phyloP scores from a whole-genome alignment of 2,329 filamentous ascomycete species.

The Hyphodiscus sp. region DNA sequence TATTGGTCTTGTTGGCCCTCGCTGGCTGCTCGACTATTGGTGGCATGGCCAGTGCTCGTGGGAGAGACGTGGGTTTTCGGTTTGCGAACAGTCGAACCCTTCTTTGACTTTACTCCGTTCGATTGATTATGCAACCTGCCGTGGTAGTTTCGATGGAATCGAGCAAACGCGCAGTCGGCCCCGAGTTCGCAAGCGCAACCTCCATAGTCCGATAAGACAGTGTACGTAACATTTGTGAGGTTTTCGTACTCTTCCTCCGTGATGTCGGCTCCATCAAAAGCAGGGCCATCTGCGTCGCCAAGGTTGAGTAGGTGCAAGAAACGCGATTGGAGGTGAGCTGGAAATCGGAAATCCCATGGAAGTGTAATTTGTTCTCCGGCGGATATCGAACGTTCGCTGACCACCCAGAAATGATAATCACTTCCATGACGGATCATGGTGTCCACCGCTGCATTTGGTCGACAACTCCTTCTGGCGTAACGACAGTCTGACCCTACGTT shows the following conservation, averaged over 20 bases:
- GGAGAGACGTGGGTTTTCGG: slow-evolving; percentile 51
- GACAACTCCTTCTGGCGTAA: slow-evolving; percentile 88
- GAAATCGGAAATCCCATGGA: slow-evolving; percentile 62
- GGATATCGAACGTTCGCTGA: slow-evolving; percentile 71
- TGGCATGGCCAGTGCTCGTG: slow-evolving; percentile 54
- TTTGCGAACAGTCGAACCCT: slow-evolving; percentile 33
- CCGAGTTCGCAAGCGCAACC: slow-evolving; percentile 69
- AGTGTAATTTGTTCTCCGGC: slow-evolving; percentile 57
- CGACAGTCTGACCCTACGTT: slow-evolving; percentile 79
- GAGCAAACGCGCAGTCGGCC: slow-evolving; percentile 55
- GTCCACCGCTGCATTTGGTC: slow-evolving; percentile 81
- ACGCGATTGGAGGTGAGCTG: slow-evolving; percentile 45
- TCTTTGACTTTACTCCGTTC: slow-evolving; percentile 29
- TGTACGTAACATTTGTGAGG: slow-evolving; percentile 59
- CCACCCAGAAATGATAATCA: slow-evolving; percentile 88
- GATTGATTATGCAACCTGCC: slow-evolving; percentile 42
- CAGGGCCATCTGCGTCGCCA: slow-evolving; percentile 47
- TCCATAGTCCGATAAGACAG: slow-evolving; percentile 69
- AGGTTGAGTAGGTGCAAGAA: slow-evolving; percentile 56
- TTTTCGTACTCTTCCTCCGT: slow-evolving; percentile 53
- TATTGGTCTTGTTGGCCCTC: slow-evolving; percentile 52
- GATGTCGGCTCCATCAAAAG: slow-evolving; percentile 25
- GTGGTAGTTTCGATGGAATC: slow-evolving; percentile 54
- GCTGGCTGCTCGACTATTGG: slow-evolving; percentile 57
- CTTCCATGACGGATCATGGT: slow-evolving; percentile 69